Conservation (phyloP, 345 rosid species). For the Cardamine resedifolia region DNA sequence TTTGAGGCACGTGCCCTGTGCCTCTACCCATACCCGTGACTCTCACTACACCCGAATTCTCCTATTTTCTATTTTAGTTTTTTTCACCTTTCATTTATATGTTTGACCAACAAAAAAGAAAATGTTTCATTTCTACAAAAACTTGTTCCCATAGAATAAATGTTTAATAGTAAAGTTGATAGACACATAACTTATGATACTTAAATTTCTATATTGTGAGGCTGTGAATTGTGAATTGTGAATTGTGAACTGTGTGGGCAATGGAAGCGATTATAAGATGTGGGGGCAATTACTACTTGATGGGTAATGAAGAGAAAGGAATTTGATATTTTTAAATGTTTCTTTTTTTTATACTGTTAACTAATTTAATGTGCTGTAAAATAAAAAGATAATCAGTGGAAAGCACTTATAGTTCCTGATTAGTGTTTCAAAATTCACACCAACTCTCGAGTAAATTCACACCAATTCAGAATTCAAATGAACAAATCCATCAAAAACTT, state of each 20-base stretch:
- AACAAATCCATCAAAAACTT: no score
- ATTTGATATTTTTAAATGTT: not conserved
- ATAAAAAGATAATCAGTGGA: not conserved
- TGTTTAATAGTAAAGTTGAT: not conserved
- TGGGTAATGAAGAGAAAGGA: not conserved
- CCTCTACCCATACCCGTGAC: slow-evolving; percentile 37
- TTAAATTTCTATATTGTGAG: not conserved
- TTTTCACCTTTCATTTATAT: not conserved
- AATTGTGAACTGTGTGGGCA: not conserved
- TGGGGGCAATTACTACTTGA: slow-evolving; percentile 30
- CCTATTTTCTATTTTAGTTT: not conserved
- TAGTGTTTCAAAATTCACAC: not conserved
- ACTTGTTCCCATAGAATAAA: not conserved
- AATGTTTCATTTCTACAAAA: not conserved
- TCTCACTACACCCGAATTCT: not conserved
- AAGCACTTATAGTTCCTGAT: not conserved
- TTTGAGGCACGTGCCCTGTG: slow-evolving; percentile 27
- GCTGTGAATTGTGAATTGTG: slow-evolving; percentile 1
- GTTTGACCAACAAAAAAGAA: not conserved
- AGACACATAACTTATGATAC: not conserved
- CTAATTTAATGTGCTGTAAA: not conserved
- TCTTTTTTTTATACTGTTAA: not conserved
- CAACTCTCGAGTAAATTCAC: not conserved
- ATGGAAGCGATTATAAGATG: slow-evolving; percentile 26
- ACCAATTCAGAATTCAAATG: no score